Conservation (phyloP, 2,329 filamentous ascomycete species). For the Aspergillus aculeatus region DNA sequence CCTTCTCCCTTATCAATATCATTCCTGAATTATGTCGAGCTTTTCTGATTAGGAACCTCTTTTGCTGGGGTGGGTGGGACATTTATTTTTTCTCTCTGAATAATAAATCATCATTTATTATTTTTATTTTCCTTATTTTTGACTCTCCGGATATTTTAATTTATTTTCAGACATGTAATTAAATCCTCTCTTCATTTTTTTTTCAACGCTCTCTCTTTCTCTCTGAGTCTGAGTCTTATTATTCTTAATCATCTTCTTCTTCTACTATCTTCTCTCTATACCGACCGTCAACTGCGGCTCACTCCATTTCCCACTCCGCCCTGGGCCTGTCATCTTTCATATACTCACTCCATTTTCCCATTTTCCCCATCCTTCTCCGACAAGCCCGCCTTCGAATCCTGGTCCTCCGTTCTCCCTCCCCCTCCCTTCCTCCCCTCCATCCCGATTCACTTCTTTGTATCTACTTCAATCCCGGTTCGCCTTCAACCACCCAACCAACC, state of each 20-base stretch:
- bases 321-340: constrained; percentile 8
- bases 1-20: constrained; percentile 7
- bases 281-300: constrained; percentile 10
- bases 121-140: not conserved
- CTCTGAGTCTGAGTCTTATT: constrained; percentile 3
- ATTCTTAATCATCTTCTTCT: constrained; percentile 2
- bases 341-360: constrained; percentile 12
- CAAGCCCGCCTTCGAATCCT: not conserved
- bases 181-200: constrained; percentile 13
- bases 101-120: not conserved
- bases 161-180: constrained; percentile 2
- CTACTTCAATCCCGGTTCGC: constrained; percentile 3
- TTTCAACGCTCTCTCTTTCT: constrained; percentile 10
- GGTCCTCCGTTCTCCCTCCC: too few species aligned
- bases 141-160: not conserved
- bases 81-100: not conserved
- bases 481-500: not conserved
- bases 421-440: constrained; percentile 2
- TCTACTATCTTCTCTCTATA: not conserved
- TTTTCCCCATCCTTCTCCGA: constrained; percentile 2
- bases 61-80: not conserved
- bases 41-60: not conserved
- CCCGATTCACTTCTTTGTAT: constrained; percentile 9
- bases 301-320: constrained; percentile 5
- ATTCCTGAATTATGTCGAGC: constrained; percentile 1